Conservation (phyloP, 2,329 filamentous ascomycete genomes). For the Penicillium sp. region DNA sequence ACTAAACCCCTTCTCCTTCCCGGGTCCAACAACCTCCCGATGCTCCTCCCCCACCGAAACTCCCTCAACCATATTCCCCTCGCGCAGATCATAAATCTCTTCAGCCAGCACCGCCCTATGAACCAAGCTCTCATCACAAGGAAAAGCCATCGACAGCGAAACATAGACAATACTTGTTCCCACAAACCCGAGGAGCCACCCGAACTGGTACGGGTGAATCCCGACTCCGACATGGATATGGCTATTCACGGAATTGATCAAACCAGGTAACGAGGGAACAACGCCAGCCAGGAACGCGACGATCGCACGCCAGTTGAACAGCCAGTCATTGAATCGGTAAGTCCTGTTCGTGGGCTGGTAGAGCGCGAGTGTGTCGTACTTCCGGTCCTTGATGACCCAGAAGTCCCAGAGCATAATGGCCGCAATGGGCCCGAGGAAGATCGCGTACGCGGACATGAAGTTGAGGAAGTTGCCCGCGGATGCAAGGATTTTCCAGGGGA, state of each 20-base stretch:
- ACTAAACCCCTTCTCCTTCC: conserved; percentile 19
- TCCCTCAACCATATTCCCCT: conserved; percentile 17
- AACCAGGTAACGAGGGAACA: conserved; percentile 61
- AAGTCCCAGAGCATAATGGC: conserved; percentile 65
- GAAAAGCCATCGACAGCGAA: conserved; percentile 53
- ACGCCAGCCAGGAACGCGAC: conserved; percentile 63
- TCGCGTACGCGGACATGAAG: conserved; percentile 70
- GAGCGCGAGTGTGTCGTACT: conserved; percentile 57
- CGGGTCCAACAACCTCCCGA: neutral
- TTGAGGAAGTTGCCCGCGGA: conserved; percentile 64
- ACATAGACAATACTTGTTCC: conserved; percentile 62
- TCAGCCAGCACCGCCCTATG: conserved; percentile 41
- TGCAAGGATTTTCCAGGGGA: conserved; percentile 69
- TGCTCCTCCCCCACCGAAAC: conserved; percentile 15
- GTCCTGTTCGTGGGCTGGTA: conserved; percentile 54
- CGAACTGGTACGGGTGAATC: conserved; percentile 64
- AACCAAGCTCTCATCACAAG: conserved; percentile 57
- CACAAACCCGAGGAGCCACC: conserved; percentile 69
- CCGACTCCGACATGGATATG: conserved; percentile 51
- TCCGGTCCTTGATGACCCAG: conserved; percentile 59
- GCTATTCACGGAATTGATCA: conserved; percentile 51
- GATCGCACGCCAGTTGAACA: conserved; percentile 65
- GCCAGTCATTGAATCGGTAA: conserved; percentile 57
- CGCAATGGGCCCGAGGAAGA: conserved; percentile 69
- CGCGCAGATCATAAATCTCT: conserved; percentile 39